A percentile compares a stretch with the other conserved stretches of the same genome.
phyloP scores from a whole-genome alignment of 176 grass and related monocot species.

The Zea mays region Zm-B73-REFERENCE-NAM-5.0 NC_050099.1:157944501-157945000 shows the following conservation, averaged over 20 bases:
- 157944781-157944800: constrained; percentile 31
- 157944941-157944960: too few relatives aligned
- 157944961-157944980: background rate
- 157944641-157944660: constrained; percentile 81
- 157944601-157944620: constrained; percentile 55
- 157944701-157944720: constrained; percentile 61
- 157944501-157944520: too few relatives aligned
- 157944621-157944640: constrained; percentile 72
- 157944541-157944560: too few relatives aligned
- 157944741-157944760: constrained; percentile 57
- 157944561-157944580: too few relatives aligned
- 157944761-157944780: constrained; percentile 67
- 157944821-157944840: constrained; percentile 55
- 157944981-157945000: background rate
- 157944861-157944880: constrained; percentile 52
- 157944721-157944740: background rate
- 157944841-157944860: constrained; percentile 41
- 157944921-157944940: background rate
- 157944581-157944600: constrained; percentile 80
- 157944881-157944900: constrained; percentile 59
- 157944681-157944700: constrained; percentile 68
- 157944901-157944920: constrained; percentile 55
- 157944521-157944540: too few relatives aligned
- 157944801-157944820: constrained; percentile 57
- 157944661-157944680: constrained; percentile 64